phyloP scores from a whole-genome alignment of 2,329 filamentous ascomycete species.

The Xylariales sp. region DNA sequence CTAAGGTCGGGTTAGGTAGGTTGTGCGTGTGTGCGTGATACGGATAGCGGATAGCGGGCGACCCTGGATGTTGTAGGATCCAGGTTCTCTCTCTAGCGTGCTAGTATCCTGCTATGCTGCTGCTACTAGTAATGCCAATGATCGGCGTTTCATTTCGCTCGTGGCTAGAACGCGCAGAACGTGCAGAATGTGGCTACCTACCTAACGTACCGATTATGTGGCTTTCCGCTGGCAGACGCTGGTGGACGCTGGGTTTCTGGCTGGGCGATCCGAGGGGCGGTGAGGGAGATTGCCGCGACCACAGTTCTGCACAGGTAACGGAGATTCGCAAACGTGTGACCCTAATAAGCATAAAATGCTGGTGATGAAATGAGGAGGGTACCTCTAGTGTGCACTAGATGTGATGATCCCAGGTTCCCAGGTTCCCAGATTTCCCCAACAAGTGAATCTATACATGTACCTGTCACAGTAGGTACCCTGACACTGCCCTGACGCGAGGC shows the following conservation, averaged over 20 bases:
- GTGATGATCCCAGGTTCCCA: too few species aligned
- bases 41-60: constrained; percentile 9
- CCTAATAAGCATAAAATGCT: not conserved
- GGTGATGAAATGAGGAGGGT: not conserved
- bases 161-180: constrained; percentile 20
- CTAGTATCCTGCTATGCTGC: too few species aligned
- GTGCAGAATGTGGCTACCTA: constrained; percentile 22
- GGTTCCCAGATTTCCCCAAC: too few species aligned
- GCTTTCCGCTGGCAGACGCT: constrained; percentile 4
- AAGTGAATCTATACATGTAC: too few species aligned
- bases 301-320: not conserved
- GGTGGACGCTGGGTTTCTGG: too few species aligned
- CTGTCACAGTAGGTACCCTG: too few species aligned
- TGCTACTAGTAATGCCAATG: not conserved
- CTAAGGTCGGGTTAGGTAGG: not conserved
- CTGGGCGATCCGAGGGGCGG: constrained; percentile 28
- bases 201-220: constrained; percentile 16
- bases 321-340: not conserved
- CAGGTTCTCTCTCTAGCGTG: not conserved
- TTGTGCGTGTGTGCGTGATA: constrained; percentile 9
- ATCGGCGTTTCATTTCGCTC: constrained; percentile 32
- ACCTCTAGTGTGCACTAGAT: too few species aligned
- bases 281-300: constrained; percentile 14
- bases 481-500: too few species aligned
- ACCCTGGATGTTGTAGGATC: constrained; percentile 22